A percentile compares a stretch with the other conserved stretches of the same genome.
Conservation (phyloP, 192 early-diverging fungal species). For the Linnemannia hyalina region DNA sequence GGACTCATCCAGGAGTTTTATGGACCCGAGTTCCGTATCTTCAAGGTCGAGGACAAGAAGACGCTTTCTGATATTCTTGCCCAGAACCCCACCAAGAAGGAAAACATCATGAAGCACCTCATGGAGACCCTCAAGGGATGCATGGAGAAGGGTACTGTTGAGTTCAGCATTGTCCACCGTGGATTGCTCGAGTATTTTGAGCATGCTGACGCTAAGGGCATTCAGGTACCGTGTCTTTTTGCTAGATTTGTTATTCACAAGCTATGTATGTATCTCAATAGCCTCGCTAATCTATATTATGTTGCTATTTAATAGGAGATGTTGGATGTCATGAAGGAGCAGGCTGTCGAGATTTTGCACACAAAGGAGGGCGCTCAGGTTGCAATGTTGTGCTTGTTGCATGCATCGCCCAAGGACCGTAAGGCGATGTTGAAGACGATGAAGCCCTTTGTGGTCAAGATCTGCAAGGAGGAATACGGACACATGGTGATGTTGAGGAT, state of each 20-base stretch:
- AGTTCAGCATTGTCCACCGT: constrained; percentile 87
- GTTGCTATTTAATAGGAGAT: constrained; percentile 56
- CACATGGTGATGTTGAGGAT: constrained; percentile 85
- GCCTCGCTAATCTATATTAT: neutral
- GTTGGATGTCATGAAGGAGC: constrained; percentile 85
- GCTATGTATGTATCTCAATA: neutral
- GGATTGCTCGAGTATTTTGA: constrained; percentile 88
- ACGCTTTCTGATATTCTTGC: constrained; percentile 70
- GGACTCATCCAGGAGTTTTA: constrained; percentile 92
- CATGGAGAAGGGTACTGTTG: constrained; percentile 86
- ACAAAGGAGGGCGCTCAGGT: constrained; percentile 92
- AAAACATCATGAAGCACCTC: constrained; percentile 78
- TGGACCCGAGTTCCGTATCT: constrained; percentile 91
- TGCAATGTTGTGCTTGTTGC: constrained; percentile 83
- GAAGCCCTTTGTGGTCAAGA: constrained; percentile 83
- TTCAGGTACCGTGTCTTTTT: constrained; percentile 48
- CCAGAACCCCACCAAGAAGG: constrained; percentile 78
- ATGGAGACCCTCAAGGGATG: constrained; percentile 74
- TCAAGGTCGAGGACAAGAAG: constrained; percentile 72
- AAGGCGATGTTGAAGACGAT: constrained; percentile 91
- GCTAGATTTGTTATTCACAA: neutral
- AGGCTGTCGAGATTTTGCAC: constrained; percentile 89
- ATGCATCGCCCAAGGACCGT: constrained; percentile 90
- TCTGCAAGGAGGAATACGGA: constrained; percentile 91
- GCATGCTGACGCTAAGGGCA: constrained; percentile 71